A percentile compares a stretch with the other conserved stretches of the same genome.
These are phyloP conservation scores for Naganishia onofrii DNA, from an alignment of 768 basidiomycete species.

Conservation along the genomic window DNA sequence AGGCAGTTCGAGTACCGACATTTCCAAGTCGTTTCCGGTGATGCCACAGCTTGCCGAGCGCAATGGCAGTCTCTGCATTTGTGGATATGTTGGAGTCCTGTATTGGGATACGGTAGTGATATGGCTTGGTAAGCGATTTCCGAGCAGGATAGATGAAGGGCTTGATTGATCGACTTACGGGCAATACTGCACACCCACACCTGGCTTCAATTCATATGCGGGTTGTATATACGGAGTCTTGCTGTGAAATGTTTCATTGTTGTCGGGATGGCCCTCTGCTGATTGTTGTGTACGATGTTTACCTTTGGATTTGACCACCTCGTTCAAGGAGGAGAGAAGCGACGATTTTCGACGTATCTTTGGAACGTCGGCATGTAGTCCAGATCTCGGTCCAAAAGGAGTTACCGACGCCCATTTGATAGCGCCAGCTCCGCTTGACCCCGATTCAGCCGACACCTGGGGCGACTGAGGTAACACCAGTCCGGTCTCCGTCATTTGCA, in stretches of 20 bases:
- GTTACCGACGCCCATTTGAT: no score
- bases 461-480: not conserved
- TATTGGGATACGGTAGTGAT: no score
- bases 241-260: not conserved
- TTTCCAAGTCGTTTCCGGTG: constrained; percentile 42
- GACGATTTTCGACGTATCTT: constrained; percentile 7
- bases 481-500: not conserved
- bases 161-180: constrained; percentile 19
- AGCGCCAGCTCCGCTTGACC: not conserved
- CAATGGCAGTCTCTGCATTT: constrained; percentile 56
- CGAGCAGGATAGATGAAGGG: not conserved
- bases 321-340: not conserved
- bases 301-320: not conserved
- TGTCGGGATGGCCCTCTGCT: no score
- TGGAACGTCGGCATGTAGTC: not conserved
- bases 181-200: constrained; percentile 32
- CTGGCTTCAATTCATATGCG: constrained; percentile 1
- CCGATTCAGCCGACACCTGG: no score
- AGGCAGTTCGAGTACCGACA: constrained; percentile 61
- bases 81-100: constrained; percentile 21
- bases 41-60: constrained; percentile 49
- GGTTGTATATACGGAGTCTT: not conserved
- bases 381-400: not conserved
- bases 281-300: not conserved
- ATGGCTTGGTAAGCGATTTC: not conserved